These are phyloP conservation scores for Mucor mucedo DNA, from an alignment of 371 early-diverging fungal species.

Conservation along the genomic window DNA sequence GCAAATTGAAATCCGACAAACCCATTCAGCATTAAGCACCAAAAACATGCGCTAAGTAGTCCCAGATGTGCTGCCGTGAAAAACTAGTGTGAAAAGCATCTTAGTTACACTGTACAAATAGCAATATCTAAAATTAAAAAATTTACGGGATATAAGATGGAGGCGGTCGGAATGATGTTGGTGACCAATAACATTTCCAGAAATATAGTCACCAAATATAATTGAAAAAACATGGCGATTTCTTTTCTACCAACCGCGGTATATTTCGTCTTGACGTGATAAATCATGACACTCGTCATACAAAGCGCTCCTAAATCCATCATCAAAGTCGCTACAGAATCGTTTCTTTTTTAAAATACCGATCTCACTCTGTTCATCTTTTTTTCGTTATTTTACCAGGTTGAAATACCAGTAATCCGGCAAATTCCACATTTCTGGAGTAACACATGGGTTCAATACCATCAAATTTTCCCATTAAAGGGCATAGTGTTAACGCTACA, in stretches of 20 bases:
- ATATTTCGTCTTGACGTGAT: constrained; percentile 88
- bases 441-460: constrained; percentile 90
- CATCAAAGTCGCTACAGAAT: constrained; percentile 64
- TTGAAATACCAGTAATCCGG: constrained; percentile 83
- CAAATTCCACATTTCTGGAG: constrained; percentile 86
- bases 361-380: background rate
- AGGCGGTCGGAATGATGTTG: constrained; percentile 81
- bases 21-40: constrained; percentile 84
- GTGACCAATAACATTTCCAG: constrained; percentile 81
- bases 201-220: constrained; percentile 72
- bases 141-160: constrained; percentile 72
- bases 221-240: constrained; percentile 90
- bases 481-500: constrained; percentile 85
- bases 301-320: constrained; percentile 79
- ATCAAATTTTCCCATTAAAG: constrained; percentile 75
- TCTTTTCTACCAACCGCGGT: constrained; percentile 94
- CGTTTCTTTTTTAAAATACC: background rate
- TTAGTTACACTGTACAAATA: background rate
- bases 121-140: background rate
- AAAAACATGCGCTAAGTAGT: constrained; percentile 73
- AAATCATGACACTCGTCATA: constrained; percentile 92
- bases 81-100: constrained; percentile 54
- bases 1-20: too few species aligned
- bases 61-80: constrained; percentile 79
- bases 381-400: constrained; percentile 62